Base-by-base conservation (phyloP, 495 filamentous ascomycete genomes). In the Hypoxylon rickii region DNA sequence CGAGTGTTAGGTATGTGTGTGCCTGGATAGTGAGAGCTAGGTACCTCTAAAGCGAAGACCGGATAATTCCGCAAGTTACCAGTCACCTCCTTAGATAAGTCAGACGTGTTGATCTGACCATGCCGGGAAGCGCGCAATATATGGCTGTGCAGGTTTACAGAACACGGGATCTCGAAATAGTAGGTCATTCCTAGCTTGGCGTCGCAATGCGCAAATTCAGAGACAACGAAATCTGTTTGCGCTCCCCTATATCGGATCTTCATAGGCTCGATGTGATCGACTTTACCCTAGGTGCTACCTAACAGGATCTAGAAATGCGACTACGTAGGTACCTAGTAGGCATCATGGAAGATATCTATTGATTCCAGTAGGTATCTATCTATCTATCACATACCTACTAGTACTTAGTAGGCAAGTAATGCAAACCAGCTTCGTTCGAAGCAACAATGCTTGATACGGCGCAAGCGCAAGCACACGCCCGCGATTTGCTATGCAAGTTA, bases 121-220 rank as follows among this genome's bases (percentile, higher is more conserved):
- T 58, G 53, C 53, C 53, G 59, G n/a, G 53, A 58, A 63, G 61
- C 60, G 62, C 57, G 53, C 56, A 61, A 29, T 29, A 62, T 47
- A 61, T 61, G 61, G 55, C 50, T 46, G 58, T 58, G 65, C 52
- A 43, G 4, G 24, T 29, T 10, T 29, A 10, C 24, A 29, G 10
- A 52, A 47, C 40, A 55, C 55, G 58, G 51, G 46, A 51, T 52
- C 24, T 50, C 52, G 29, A 63, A 40, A 41, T 24, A n/a, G n/a
- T n/a, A 58, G 48, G 44, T 29, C 42, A 55, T 51, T 55, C 50
- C 50, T 46, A 65, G 45, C 31, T 59, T 38, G 52, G 51, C 42
- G 60, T 68, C 62, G 62, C 55, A 62, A 61, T 48, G 58, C 57
- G 55, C 55, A 58, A 59, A 61, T 54, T 57, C 52, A 58, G 55